Evolutionary conservation across 2,329 filamentous ascomycete species (phyloP), one percentile per base, ranked within the genome.

Genomic region (Pseudogymnoascus sp.): DNA sequence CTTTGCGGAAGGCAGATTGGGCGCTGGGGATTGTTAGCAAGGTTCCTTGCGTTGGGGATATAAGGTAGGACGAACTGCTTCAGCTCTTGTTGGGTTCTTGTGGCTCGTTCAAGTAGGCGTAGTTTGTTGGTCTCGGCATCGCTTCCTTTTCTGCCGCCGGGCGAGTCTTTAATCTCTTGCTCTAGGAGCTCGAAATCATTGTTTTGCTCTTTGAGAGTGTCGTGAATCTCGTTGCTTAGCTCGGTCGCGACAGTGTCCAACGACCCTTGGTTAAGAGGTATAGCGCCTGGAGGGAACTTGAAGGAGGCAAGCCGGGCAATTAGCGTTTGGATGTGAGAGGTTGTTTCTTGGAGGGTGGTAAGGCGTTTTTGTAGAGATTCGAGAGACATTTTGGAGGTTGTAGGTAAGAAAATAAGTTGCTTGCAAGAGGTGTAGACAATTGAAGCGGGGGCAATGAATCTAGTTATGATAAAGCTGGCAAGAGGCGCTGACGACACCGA

Each of bases 121-220:
- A 82, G 82, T 73, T 82, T 87, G 70, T 89, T 86, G 64, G 82
- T 81, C 65, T 85, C 83, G 65, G 80, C 80, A 59, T 82, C 78
- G 68, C 78, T 84, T 16, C 80, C 81, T 56, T 79, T 76, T 63
- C 73, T 74, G 2, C 79, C 79, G 2, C 79, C 74, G 37, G 83
- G 79, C 26, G 92, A 76, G 69, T 91, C 91, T 65, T 89, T 83
- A 29, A 91, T 81, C 70, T 96, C 92, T 72, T 95, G 91, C 59
- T 80, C 80, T 35, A 97, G 73, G 16, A 95, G 76, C 74, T 96
- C 93, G 67, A 95, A 83, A 64, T 96, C 91, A 66, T 96, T 91
- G 70, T 96, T 87, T 60, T 89, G 84, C 64, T 90, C 87, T 69
- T 90, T 88, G 65, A 97, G 76, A 16, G 83, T 83, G 70, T 90